Percentiles rank a stretch among this genome's conserved stretches.
Conservation (phyloP, 768 basidiomycete species). For the Leccinellum albellum region DNA sequence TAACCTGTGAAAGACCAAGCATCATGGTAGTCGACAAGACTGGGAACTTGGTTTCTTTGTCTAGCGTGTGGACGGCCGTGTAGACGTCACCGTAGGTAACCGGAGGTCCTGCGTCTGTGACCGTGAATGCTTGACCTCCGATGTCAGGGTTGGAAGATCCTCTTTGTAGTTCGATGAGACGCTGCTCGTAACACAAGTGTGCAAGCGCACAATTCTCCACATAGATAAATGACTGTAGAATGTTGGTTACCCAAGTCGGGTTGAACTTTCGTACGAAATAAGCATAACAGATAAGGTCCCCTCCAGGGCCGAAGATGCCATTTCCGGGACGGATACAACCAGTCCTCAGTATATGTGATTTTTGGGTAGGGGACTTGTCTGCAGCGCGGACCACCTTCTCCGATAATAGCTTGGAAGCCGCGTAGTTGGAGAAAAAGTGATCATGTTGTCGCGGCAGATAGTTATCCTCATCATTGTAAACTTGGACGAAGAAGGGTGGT, state of each 20-base stretch:
- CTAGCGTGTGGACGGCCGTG: constrained; percentile 49
- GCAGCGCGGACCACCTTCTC: constrained; percentile 47
- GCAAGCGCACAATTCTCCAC: constrained; percentile 75
- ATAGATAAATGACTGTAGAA: constrained; percentile 63
- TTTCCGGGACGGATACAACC: constrained; percentile 79
- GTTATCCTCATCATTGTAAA: constrained; percentile 57
- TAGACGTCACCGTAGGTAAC: constrained; percentile 64
- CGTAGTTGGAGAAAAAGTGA: constrained; percentile 78
- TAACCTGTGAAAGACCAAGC: constrained; percentile 56
- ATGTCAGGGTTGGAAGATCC: constrained; percentile 54
- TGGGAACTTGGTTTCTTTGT: constrained; percentile 55
- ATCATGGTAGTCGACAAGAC: constrained; percentile 57
- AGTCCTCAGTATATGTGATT: constrained; percentile 47
- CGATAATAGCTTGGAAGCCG: constrained; percentile 57
- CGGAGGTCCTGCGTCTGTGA: constrained; percentile 64
- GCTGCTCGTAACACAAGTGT: constrained; percentile 69
- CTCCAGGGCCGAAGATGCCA: constrained; percentile 71
- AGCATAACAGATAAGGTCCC: constrained; percentile 63
- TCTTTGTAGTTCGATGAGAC: constrained; percentile 53
- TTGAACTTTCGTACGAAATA: constrained; percentile 59
- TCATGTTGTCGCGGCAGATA: constrained; percentile 49
- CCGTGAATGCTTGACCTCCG: constrained; percentile 65
- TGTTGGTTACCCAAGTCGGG: constrained; percentile 57
- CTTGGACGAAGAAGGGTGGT: constrained; percentile 57
- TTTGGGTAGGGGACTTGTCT: constrained; percentile 33